A percentile compares a stretch with the other conserved stretches of the same genome.
Evolutionary conservation across 768 basidiomycete species (phyloP).

Genomic region (Podaxis sp.): DNA sequence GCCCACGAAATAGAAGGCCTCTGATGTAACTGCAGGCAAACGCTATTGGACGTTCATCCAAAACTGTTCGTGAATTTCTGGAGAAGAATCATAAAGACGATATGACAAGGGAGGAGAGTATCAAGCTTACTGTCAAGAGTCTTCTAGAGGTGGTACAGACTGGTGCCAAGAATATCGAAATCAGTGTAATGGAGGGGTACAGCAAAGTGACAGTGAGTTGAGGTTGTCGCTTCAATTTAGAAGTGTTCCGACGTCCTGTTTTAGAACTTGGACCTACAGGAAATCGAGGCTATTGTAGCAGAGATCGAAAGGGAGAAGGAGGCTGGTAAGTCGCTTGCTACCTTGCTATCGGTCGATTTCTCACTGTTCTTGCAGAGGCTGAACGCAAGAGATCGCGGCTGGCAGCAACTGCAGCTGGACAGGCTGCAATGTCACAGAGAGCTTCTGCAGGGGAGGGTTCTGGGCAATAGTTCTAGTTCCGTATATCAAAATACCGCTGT

Average conservation of each 20-base stretch:
- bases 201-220: conserved; percentile 80
- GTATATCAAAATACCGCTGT: conserved; percentile 4
- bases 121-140: conserved; percentile 94
- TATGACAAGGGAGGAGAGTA: conserved; percentile 80
- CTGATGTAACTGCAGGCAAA: conserved; percentile 63
- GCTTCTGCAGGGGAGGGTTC: conserved; percentile 34
- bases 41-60: conserved; percentile 95
- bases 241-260: not conserved
- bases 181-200: conserved; percentile 95
- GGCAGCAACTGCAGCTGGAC: conserved; percentile 87
- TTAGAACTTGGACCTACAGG: conserved; percentile 79
- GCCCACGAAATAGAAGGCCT: not conserved
- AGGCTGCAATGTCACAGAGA: conserved; percentile 79
- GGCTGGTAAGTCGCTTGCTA: conserved; percentile 51
- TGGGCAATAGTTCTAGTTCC: conserved; percentile 18
- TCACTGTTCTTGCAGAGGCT: conserved; percentile 56
- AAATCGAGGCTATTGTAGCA: conserved; percentile 89
- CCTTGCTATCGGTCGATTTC: not conserved
- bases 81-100: conserved; percentile 98
- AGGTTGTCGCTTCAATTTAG: not conserved
- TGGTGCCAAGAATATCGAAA: conserved; percentile 99
- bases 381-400: conserved; percentile 89
- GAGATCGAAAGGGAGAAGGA: conserved; percentile 98
- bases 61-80: conserved; percentile 96
- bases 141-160: conserved; percentile 98